Evolutionary conservation across 2,329 filamentous ascomycete species (phyloP).

Genomic region (Coleophoma eucalyptorum): DNA sequence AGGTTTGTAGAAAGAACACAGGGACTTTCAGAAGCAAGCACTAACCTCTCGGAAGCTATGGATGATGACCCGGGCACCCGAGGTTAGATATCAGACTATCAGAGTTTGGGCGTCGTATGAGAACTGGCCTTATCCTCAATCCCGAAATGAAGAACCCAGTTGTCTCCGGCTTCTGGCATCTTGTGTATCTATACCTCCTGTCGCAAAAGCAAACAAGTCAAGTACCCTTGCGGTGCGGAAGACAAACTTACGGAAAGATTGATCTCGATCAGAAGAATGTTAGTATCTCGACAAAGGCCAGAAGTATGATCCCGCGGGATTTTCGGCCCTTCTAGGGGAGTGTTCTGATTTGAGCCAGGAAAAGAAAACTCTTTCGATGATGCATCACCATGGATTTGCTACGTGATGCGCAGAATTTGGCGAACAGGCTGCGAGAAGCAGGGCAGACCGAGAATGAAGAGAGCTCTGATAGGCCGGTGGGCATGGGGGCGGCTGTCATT

Average conservation of each 20-base stretch:
- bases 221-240: background rate
- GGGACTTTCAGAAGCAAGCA: background rate
- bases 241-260: background rate
- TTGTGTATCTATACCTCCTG: background rate
- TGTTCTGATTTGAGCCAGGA: background rate
- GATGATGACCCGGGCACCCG: background rate
- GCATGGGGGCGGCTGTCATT: background rate
- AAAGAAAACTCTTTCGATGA: background rate
- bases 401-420: background rate
- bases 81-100: background rate
- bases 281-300: background rate
- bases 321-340: background rate
- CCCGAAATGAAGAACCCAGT: background rate
- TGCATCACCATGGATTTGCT: background rate
- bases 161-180: too few relatives aligned
- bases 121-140: background rate
- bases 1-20: background rate
- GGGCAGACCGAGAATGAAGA: background rate
- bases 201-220: background rate
- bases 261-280: background rate
- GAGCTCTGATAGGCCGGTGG: background rate
- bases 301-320: background rate
- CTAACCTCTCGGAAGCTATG: background rate
- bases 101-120: background rate
- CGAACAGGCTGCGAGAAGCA: background rate